Evolutionary conservation across 768 basidiomycete genomes (phyloP).

Genomic region (Austroboletus eburneus): DNA sequence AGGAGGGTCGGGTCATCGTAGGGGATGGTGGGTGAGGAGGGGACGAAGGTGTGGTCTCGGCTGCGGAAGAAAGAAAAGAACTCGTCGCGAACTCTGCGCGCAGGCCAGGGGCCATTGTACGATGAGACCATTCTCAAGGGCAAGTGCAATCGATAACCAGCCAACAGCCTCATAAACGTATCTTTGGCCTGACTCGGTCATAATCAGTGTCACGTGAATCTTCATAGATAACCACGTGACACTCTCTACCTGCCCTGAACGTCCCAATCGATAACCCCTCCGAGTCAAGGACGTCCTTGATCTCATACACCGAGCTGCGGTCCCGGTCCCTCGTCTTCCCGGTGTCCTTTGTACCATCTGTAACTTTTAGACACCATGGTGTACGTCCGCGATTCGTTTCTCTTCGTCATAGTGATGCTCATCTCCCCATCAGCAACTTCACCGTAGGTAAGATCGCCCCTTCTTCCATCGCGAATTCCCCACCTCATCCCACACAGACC

Average conservation of each 20-base stretch:
- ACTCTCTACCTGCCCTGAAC: constrained; percentile 39
- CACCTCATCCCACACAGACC: constrained; percentile 46
- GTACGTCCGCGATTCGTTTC: constrained; percentile 45
- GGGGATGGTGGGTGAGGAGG: constrained; percentile 89
- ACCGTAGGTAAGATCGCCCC: constrained; percentile 63
- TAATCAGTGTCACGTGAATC: constrained; percentile 9
- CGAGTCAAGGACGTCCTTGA: constrained; percentile 7
- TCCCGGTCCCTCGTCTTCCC: constrained; percentile 23
- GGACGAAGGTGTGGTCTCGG: constrained; percentile 82
- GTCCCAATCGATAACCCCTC: constrained; percentile 42
- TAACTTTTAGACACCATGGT: constrained; percentile 70
- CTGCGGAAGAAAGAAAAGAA: constrained; percentile 88
- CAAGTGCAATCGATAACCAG: constrained; percentile 23
- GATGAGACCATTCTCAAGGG: constrained; percentile 26
- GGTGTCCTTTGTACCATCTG: constrained; percentile 21
- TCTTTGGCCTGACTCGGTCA: constrained; percentile 14
- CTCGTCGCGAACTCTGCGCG: constrained; percentile 77
- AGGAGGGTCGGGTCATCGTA: constrained; percentile 97
- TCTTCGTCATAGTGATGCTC: constrained; percentile 28
- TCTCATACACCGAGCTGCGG: constrained; percentile 17
- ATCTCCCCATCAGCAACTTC: constrained; percentile 63
- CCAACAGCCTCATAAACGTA: constrained; percentile 4
- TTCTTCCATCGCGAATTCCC: not conserved
- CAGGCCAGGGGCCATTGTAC: constrained; percentile 59
- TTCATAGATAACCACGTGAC: constrained; percentile 7